Percentiles rank a stretch among this genome's conserved stretches.
phyloP scores from a whole-genome alignment of 192 early-diverging fungal genomes.

The Chytriomyces sp. region DNA sequence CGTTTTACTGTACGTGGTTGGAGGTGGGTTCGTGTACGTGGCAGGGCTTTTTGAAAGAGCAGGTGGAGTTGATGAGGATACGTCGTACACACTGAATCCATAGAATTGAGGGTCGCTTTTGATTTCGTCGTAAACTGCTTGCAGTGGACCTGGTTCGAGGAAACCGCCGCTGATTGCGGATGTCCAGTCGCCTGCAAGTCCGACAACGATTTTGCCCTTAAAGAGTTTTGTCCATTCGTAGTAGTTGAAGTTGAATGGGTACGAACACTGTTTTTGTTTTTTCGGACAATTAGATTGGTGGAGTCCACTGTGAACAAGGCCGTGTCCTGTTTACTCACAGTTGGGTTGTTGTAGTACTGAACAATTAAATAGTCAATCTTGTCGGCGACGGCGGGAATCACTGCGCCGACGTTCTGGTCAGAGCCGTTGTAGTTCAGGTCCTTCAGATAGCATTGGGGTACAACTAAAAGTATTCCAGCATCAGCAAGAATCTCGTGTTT shows the following conservation, averaged over 20 bases:
- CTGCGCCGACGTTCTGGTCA: slow-evolving; percentile 21
- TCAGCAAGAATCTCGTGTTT: neutral
- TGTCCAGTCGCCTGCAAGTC: slow-evolving; percentile 26
- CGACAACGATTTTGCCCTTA: slow-evolving; percentile 15
- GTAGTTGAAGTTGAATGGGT: slow-evolving; percentile 30
- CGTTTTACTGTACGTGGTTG: slow-evolving; percentile 4
- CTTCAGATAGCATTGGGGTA: slow-evolving; percentile 15
- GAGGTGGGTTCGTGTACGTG: neutral
- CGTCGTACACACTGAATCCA: slow-evolving; percentile 25
- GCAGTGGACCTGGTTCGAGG: slow-evolving; percentile 22
- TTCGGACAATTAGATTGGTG: no score
- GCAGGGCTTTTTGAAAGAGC: neutral
- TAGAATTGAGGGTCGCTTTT: slow-evolving; percentile 15
- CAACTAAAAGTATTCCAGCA: neutral
- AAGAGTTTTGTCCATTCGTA: slow-evolving; percentile 5
- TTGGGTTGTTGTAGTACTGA: slow-evolving; percentile 19
- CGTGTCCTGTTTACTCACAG: no score
- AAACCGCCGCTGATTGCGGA: slow-evolving; percentile 29
- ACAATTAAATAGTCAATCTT: slow-evolving; percentile 6
- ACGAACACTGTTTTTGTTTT: slow-evolving; percentile 1
- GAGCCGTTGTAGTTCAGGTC: slow-evolving; percentile 4
- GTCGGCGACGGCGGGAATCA: neutral
- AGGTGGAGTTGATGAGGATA: slow-evolving; percentile 26
- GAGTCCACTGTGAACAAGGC: no score
- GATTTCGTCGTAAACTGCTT: slow-evolving; percentile 26